Evolutionary conservation across 2,329 filamentous ascomycete genomes (phyloP).

Genomic region (Periconia macrospinosa): DNA sequence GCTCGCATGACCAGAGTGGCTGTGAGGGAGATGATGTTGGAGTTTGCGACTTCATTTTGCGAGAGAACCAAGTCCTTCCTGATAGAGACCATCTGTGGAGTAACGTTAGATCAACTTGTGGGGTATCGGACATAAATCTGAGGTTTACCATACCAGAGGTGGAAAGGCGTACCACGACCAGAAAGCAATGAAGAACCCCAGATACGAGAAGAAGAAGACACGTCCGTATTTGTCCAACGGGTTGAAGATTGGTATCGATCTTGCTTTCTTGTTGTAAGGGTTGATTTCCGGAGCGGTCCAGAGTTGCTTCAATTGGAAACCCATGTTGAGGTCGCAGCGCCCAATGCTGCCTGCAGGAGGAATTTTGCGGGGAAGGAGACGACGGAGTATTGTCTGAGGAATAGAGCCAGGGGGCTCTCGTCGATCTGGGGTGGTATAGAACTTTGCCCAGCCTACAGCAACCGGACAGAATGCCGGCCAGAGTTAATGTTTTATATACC

Average conservation of each 20-base stretch:
- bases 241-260: conserved; percentile 77
- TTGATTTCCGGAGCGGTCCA: conserved; percentile 70
- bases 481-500: background rate
- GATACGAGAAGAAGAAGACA: conserved; percentile 88
- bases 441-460: too few relatives aligned
- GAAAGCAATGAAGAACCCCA: conserved; percentile 85
- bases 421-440: conserved; percentile 10
- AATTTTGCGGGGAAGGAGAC: background rate
- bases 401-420: background rate
- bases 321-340: conserved; percentile 23
- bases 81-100: conserved; percentile 60
- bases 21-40: conserved; percentile 79
- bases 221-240: conserved; percentile 77
- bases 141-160: conserved; percentile 62
- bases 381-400: conserved; percentile 6
- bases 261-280: conserved; percentile 81
- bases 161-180: conserved; percentile 92
- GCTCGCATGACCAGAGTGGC: conserved; percentile 70
- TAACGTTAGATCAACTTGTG: conserved; percentile 48
- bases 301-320: conserved; percentile 37
- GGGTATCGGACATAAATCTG: conserved; percentile 3
- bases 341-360: background rate
- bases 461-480: background rate
- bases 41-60: conserved; percentile 75
- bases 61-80: conserved; percentile 75